Percentiles rank a stretch among this genome's conserved stretches.
Conservation (phyloP, 768 basidiomycete genomes). For the Xerocomellus intermedius region DNA sequence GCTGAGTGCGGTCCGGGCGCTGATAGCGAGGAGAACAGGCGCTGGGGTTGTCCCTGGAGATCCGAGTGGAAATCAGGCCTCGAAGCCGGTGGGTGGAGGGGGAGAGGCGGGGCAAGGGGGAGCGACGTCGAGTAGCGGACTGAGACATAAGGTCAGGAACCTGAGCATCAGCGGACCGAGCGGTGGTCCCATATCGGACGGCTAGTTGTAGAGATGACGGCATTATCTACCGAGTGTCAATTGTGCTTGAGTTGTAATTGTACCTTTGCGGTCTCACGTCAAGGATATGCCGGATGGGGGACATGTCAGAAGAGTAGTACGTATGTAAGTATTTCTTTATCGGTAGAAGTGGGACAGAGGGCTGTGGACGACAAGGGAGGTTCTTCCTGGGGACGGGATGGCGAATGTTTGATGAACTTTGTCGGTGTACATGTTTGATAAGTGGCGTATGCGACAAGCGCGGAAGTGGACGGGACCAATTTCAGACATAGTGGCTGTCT, state of each 20-base stretch:
- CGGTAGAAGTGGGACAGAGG: neutral
- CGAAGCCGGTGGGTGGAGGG: conserved; percentile 11
- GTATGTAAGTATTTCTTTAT: conserved; percentile 1
- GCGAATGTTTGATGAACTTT: conserved; percentile 17
- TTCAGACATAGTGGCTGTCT: conserved; percentile 23
- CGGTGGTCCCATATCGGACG: conserved; percentile 25
- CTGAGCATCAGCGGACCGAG: conserved; percentile 42
- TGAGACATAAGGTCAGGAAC: conserved; percentile 49
- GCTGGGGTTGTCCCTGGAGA: conserved; percentile 51
- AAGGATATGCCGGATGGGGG: neutral
- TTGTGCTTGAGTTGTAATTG: conserved; percentile 14
- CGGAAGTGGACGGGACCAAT: conserved; percentile 27
- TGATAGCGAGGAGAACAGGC: conserved; percentile 73
- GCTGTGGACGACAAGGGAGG: neutral
- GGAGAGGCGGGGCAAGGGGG: conserved; percentile 22
- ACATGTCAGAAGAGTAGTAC: too few species aligned
- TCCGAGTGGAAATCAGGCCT: conserved; percentile 21
- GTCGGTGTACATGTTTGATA: conserved; percentile 26
- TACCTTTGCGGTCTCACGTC: conserved; percentile 24
- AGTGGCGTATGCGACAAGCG: conserved; percentile 36
- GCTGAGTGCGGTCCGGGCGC: conserved; percentile 90
- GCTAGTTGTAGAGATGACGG: conserved; percentile 19
- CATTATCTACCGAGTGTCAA: conserved; percentile 8
- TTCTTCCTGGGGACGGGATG: neutral
- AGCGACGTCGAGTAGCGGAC: conserved; percentile 33